Conservation (phyloP, 2,329 filamentous ascomycete species). For the Nigrospora oryzae region DNA sequence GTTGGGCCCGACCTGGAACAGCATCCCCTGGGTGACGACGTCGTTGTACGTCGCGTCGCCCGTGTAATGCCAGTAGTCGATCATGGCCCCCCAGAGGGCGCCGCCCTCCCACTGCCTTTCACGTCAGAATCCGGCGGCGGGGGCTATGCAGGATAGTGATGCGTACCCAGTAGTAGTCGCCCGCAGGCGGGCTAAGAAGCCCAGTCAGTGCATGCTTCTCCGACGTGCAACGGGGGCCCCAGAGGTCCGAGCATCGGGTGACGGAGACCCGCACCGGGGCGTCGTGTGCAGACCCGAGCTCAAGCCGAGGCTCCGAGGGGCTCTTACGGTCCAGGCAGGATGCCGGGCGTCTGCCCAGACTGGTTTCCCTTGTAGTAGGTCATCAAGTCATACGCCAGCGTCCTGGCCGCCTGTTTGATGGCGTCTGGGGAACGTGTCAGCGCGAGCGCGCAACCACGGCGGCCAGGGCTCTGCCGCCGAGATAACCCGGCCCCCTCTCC, state of each 20-base stretch:
- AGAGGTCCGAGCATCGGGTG: too few species aligned
- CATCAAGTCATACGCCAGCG: conserved; percentile 20
- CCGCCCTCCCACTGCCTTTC: conserved; percentile 19
- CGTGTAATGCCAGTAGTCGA: conserved; percentile 40
- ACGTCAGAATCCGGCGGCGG: too few species aligned
- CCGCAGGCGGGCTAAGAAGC: conserved; percentile 12
- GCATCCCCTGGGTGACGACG: conserved; percentile 33
- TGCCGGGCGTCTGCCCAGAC: conserved; percentile 21
- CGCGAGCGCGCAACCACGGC: not conserved
- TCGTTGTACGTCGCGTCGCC: conserved; percentile 42
- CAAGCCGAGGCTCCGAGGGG: too few species aligned
- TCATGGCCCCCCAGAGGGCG: conserved; percentile 22
- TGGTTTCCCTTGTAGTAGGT: conserved; percentile 23
- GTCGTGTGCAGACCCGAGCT: too few species aligned
- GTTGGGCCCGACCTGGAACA: conserved; percentile 35
- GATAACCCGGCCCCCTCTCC: not conserved
- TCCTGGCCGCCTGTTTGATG: conserved; percentile 38
- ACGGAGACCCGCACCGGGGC: too few species aligned
- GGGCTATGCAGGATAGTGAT: too few species aligned
- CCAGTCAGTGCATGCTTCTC: too few species aligned
- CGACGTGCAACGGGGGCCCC: too few species aligned
- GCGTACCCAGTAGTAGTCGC: conserved; percentile 19
- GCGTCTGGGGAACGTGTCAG: conserved; percentile 23
- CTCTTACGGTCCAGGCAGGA: conserved; percentile 16
- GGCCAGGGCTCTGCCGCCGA: not conserved